Percentiles rank a stretch among this genome's conserved stretches.
phyloP scores from a whole-genome alignment of 2,329 filamentous ascomycete species.

The Tolypocladium tropicale region DNA sequence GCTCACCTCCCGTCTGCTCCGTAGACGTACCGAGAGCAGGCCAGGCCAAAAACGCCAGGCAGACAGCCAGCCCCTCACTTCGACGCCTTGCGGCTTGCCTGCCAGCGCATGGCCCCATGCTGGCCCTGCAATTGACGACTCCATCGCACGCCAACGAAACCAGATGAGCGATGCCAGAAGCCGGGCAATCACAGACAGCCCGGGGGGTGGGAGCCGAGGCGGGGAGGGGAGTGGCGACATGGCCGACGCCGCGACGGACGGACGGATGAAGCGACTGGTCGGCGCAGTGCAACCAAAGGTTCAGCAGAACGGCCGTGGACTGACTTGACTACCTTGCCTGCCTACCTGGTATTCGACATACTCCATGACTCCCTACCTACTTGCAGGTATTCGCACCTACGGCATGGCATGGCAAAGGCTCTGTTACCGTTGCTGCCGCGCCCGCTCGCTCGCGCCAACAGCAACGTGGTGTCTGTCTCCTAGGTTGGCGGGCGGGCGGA shows the following conservation, averaged over 20 bases:
- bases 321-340: too few species aligned
- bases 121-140: neutral
- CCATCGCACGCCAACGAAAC: neutral
- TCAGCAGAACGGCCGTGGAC: neutral
- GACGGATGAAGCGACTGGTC: neutral
- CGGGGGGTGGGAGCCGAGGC: neutral
- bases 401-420: neutral
- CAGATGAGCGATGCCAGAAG: neutral
- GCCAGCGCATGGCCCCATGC: neutral
- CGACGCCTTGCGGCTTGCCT: neutral
- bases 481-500: neutral
- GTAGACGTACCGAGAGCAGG: neutral
- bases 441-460: too few species aligned
- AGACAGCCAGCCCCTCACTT: neutral
- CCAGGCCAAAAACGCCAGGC: neutral
- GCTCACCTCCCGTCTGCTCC: neutral
- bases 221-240: neutral
- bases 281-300: neutral
- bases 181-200: neutral
- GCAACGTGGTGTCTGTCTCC: neutral
- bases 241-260: neutral
- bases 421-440: neutral
- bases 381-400: too few species aligned
- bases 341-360: too few species aligned
- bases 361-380: too few species aligned